phyloP scores from a whole-genome alignment of 495 filamentous ascomycete species.

The Xylaria cubensis region DNA sequence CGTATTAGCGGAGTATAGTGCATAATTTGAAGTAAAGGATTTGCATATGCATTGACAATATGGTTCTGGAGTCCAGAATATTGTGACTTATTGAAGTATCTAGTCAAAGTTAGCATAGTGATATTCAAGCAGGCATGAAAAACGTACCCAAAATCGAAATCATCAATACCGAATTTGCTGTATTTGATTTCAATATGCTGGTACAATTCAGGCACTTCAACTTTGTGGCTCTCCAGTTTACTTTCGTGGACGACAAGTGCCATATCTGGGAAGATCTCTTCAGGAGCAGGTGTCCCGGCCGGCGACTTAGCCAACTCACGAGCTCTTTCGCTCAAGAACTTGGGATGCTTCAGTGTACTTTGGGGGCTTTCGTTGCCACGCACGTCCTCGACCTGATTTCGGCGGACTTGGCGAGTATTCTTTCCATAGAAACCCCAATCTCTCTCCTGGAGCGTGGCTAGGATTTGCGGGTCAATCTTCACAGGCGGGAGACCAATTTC shows the following conservation, averaged over 20 bases:
- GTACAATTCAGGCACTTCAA: conserved; percentile 84
- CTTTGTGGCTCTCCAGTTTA: conserved; percentile 67
- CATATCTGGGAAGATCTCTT: conserved; percentile 62
- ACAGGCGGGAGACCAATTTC: conserved; percentile 83
- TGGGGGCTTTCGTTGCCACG: conserved; percentile 63
- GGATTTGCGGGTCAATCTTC: conserved; percentile 74
- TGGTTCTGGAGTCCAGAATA: conserved; percentile 96
- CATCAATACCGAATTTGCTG: conserved; percentile 94
- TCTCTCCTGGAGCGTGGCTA: conserved; percentile 68
- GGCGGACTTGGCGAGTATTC: conserved; percentile 72
- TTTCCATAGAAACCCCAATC: conserved; percentile 77
- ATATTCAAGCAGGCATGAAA: not conserved
- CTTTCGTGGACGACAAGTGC: conserved; percentile 54
- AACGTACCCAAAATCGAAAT: conserved; percentile 92
- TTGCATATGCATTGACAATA: conserved; percentile 94
- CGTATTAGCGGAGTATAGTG: conserved; percentile 87
- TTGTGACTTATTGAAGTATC: conserved; percentile 88
- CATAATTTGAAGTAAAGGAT: conserved; percentile 88
- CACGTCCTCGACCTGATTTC: conserved; percentile 86
- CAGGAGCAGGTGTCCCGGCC: conserved; percentile 61
- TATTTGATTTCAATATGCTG: conserved; percentile 95
- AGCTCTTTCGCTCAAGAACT: conserved; percentile 92
- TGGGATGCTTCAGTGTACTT: conserved; percentile 68
- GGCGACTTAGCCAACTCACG: conserved; percentile 66
- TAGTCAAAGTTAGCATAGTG: conserved; percentile 41